Evolutionary conservation across 176 grass and related monocot genomes (phyloP), one percentile per base, ranked within the genome.

Genomic region (Ananas comosus): DNA sequence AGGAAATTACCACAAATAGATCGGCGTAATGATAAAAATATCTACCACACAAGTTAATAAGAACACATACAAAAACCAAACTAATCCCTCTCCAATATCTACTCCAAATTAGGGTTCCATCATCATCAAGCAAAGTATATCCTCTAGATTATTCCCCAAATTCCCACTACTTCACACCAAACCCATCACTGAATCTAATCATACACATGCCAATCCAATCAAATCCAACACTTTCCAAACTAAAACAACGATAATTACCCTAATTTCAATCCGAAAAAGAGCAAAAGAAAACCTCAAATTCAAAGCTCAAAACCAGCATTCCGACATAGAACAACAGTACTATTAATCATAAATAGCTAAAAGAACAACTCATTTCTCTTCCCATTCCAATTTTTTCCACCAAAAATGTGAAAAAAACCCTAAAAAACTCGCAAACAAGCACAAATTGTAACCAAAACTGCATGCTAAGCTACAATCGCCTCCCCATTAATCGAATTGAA

Each of bases 81-180:
- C 56, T 18, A 61, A 10, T 61, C 9, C 56, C 21, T 21, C 19
- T 59, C 14, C 56, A 5, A 59, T 19, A 59, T 59, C 19, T 19
- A 59, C 13, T 59, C n/a, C 56, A 59, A 59, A 59, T 19, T 59
- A 59, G 56, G 56, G 56, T 59, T 59, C 56, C 56, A 61, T 61
- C 56, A 61, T 61, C 56, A 18, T 18, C 56, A 18, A 61, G 56
- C 56, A 61, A 18, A 61, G 33, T 42, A 61, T 19, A 8, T 22
- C 56, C 56, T 11, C 21, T 16, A 58, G 21, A 61, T 21, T 21
- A 16, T 61, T 61, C 21, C 17, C n/a, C 16, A 18, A 61, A 16
- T 18, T 21, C 21, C 17, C 10, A 16, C 9, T 61, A 61, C 21
- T 61, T 18, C 10, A 61, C 56, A 9, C 56, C 13, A 61, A 61